These are phyloP conservation scores for Colletotrichum godetiae DNA, from an alignment of 2,329 filamentous ascomycete genomes.

Conservation along the genomic window DNA sequence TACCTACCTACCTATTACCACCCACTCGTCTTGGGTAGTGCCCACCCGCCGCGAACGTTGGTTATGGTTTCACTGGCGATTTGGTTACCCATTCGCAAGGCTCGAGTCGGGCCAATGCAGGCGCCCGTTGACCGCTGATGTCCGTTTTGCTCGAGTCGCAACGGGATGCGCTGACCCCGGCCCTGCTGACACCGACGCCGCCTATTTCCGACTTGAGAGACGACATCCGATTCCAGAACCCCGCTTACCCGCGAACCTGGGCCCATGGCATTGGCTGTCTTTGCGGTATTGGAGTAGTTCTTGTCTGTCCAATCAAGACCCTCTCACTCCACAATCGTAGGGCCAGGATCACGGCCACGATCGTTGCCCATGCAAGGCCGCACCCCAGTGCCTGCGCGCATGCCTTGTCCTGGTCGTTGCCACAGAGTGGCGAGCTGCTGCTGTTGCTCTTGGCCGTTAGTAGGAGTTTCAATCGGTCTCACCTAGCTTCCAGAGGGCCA, in stretches of 20 bases:
- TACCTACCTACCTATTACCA: neutral
- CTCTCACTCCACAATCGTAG: neutral
- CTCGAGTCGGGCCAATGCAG: neutral
- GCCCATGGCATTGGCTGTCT: neutral
- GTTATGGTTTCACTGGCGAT: neutral
- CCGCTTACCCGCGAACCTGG: neutral
- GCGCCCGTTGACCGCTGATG: neutral
- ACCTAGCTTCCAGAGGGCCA: neutral
- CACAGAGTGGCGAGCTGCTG: neutral
- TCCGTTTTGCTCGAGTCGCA: neutral
- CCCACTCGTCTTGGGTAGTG: neutral
- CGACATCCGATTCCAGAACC: neutral
- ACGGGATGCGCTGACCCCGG: neutral
- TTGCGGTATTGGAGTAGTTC: neutral
- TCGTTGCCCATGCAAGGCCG: neutral
- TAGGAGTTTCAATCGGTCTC: neutral
- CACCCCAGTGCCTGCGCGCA: neutral
- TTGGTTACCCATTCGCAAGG: neutral
- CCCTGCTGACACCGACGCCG: neutral
- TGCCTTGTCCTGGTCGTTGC: neutral
- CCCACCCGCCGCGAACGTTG: neutral
- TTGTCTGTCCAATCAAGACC: neutral
- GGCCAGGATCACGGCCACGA: neutral
- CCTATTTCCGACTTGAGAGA: constrained; percentile 9
- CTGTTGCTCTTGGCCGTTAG: neutral